Percentiles rank a stretch among this genome's conserved stretches.
Conservation (phyloP, 2,329 filamentous ascomycete species). For the Colletotrichum gigasporum region DNA sequence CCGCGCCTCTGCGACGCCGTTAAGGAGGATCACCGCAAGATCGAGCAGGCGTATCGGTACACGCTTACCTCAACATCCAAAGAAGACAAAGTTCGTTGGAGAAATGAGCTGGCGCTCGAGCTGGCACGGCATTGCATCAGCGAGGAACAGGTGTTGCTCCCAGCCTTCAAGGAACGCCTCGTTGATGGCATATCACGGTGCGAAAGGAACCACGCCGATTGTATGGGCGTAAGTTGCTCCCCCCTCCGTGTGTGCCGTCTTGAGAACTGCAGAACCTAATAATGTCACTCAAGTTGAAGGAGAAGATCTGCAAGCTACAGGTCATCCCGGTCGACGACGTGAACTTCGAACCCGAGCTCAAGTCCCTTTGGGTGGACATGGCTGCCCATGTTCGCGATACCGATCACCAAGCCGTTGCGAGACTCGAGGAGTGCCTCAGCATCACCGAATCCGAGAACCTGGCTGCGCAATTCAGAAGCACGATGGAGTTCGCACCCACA, state of each 20-base stretch:
- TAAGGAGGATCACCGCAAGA: constrained; percentile 25
- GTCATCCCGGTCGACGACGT: constrained; percentile 3
- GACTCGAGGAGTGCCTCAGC: constrained; percentile 23
- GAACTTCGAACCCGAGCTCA: constrained; percentile 15
- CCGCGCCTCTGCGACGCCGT: constrained; percentile 22
- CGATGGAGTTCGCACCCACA: constrained; percentile 17
- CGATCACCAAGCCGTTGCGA: constrained; percentile 14
- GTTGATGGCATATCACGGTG: constrained; percentile 14
- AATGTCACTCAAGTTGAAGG: constrained; percentile 14
- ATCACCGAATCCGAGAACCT: constrained; percentile 20
- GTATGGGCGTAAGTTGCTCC: not conserved
- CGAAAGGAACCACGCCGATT: constrained; percentile 6
- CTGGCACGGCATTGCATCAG: constrained; percentile 29
- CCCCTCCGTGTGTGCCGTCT: too few relatives aligned
- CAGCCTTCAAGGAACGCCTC: constrained; percentile 3
- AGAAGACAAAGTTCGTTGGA: constrained; percentile 21
- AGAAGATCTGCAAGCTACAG: constrained; percentile 16
- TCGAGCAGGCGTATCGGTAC: constrained; percentile 25
- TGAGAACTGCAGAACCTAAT: not conserved
- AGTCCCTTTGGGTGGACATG: constrained; percentile 14
- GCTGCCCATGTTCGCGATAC: constrained; percentile 21
- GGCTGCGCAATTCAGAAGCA: constrained; percentile 7
- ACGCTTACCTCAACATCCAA: constrained; percentile 3
- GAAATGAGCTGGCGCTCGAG: constrained; percentile 21
- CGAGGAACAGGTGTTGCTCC: constrained; percentile 22